phyloP scores from a whole-genome alignment of 1,139 yeast genomes.

The Blastobotrys malaysiensis region DNA sequence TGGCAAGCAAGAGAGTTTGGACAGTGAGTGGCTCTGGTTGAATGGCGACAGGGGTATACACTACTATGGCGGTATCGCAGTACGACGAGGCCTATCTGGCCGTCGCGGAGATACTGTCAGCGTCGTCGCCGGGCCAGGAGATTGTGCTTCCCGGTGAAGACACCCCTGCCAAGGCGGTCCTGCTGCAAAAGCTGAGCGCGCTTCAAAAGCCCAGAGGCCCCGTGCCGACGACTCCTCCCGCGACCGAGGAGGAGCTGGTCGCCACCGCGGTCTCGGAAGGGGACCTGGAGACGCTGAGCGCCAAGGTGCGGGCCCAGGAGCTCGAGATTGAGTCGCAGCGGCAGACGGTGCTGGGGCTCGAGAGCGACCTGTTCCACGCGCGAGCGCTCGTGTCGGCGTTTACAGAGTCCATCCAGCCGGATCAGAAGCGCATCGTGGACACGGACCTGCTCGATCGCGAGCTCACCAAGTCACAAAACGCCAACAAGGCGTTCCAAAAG shows the following conservation, averaged over 20 bases:
- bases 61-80: not conserved
- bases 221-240: not conserved
- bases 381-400: conserved; percentile 34
- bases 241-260: not conserved
- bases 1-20: too few relatives aligned
- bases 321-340: conserved; percentile 35
- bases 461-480: conserved; percentile 51
- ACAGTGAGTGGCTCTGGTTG: too few relatives aligned
- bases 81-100: conserved; percentile 20
- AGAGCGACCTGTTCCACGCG: conserved; percentile 34
- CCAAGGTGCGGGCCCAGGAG: conserved; percentile 36
- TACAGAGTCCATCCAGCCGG: conserved; percentile 34
- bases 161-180: conserved; percentile 22
- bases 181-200: conserved; percentile 17
- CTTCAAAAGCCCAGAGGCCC: conserved; percentile 4
- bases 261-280: not conserved
- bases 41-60: not conserved
- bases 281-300: conserved; percentile 22
- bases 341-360: conserved; percentile 35
- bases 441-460: conserved; percentile 35
- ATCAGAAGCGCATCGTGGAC: conserved; percentile 30
- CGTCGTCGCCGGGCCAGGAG: conserved; percentile 8
- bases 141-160: conserved; percentile 19
- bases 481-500: conserved; percentile 70
- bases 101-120: conserved; percentile 15